These are phyloP conservation scores for Leccinum uliginosum DNA, from an alignment of 768 basidiomycete genomes.

Conservation along the genomic window DNA sequence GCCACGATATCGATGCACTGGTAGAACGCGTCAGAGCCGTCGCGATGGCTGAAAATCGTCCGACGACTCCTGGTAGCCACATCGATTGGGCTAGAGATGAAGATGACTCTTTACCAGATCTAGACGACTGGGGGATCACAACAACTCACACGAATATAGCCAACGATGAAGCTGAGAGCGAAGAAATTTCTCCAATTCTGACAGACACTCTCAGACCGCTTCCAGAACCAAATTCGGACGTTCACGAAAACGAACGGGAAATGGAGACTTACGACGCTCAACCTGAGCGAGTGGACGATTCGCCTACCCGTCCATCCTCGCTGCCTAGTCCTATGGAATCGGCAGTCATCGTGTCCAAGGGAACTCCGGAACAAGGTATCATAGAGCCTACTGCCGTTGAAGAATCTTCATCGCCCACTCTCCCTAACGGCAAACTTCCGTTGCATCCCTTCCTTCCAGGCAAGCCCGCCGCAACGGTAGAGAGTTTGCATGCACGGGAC, in stretches of 20 bases:
- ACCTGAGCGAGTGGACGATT: conserved; percentile 5
- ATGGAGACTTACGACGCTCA: conserved; percentile 17
- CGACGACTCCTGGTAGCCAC: conserved; percentile 70
- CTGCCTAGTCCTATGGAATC: conserved; percentile 4
- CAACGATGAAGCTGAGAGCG: conserved; percentile 27
- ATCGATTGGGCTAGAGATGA: conserved; percentile 91
- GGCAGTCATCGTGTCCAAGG: neutral
- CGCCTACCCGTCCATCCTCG: conserved; percentile 6
- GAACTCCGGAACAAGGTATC: conserved; percentile 18
- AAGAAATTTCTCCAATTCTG: conserved; percentile 64
- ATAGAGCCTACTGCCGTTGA: conserved; percentile 8
- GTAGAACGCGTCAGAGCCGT: conserved; percentile 73
- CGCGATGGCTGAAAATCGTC: conserved; percentile 64
- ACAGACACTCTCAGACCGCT: conserved; percentile 59
- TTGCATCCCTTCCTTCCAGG: conserved; percentile 45
- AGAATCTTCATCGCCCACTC: conserved; percentile 4
- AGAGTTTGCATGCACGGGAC: conserved; percentile 13
- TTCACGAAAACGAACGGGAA: conserved; percentile 18
- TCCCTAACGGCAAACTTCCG: conserved; percentile 19
- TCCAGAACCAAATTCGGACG: conserved; percentile 41
- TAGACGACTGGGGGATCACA: conserved; percentile 81
- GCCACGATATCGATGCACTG: conserved; percentile 66
- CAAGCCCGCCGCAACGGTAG: conserved; percentile 36
- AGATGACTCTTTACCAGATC: conserved; percentile 72
- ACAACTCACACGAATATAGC: conserved; percentile 33